Evolutionary conservation across 1,284 basidiomycete genomes (phyloP), one percentile per base, ranked within the genome.

Genomic region (Pseudozyma hubeiensis): DNA sequence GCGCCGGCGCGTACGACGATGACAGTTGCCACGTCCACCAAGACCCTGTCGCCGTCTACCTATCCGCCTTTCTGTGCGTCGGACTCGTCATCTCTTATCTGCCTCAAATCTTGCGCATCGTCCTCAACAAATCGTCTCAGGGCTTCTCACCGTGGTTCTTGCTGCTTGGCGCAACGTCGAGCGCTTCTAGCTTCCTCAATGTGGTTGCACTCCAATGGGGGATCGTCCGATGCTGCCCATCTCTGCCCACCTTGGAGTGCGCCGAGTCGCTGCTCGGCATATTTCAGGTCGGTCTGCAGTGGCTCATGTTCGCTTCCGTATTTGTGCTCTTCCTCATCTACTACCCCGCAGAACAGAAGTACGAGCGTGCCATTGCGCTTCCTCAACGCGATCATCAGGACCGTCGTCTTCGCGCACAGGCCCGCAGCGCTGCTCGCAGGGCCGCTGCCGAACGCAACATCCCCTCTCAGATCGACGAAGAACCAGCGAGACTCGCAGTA

Each of bases 121-220:
- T 75, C 41, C 41, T 86, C 54, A 88, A 90, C 46, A 88, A 89
- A 43, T 91, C 93, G 0, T 94, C 93, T 0, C 90, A 94, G 75
- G 94, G 94, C 0, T 90, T 97, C 69, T 94, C 92, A 65, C 93
- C 94, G 54, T 92, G 92, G 90, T 99, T 93, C 84, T 86, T 98
- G n/a, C 87, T 98, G 3, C 88, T 98, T 0, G 97, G 97, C 10
- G 91, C 92, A 61, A 96, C 93, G 17, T 84, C 82, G 52, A 81
- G 79, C 58, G 83, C 85, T 8, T 81, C 81, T 41, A 82, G 81
- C 51, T 78, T 86, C 44, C 79, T 85, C 64, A 86, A 86, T 56
- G 84, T 86, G 19, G 86, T 97, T 33, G 90, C 93, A 5, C 89
- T 97, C 69, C 94, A 97, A 82, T 97, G 93, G 89, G 89, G 90